These are phyloP conservation scores for Phoma herbarum DNA, from an alignment of 2,329 filamentous ascomycete genomes.

Conservation along the genomic window DNA sequence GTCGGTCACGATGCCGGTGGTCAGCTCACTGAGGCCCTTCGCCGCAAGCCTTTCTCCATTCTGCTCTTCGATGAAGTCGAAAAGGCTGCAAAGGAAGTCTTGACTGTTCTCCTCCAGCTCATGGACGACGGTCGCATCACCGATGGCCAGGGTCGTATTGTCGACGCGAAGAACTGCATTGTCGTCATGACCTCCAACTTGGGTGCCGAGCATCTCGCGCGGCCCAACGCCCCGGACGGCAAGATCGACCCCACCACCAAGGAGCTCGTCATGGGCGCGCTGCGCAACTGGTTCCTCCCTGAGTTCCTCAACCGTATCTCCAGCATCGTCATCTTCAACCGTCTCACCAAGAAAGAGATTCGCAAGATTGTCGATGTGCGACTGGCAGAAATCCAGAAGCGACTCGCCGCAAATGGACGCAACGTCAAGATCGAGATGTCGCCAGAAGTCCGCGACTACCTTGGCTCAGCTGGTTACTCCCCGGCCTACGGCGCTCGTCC, in stretches of 20 bases:
- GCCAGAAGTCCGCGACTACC: constrained; percentile 88
- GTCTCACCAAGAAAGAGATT: constrained; percentile 87
- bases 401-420: constrained; percentile 82
- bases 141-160: constrained; percentile 92
- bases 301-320: constrained; percentile 99
- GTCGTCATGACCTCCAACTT: constrained; percentile 99
- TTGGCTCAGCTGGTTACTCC: constrained; percentile 90
- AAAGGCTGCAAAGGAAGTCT: constrained; percentile 96
- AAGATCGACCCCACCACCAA: constrained; percentile 84
- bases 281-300: constrained; percentile 95
- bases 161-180: constrained; percentile 97
- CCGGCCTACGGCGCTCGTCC: constrained; percentile 94
- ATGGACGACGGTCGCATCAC: constrained; percentile 99
- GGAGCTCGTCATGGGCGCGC: constrained; percentile 88
- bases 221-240: constrained; percentile 79
- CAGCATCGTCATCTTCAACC: constrained; percentile 97
- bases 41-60: constrained; percentile 96
- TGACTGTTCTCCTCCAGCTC: constrained; percentile 97
- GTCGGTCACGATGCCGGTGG: constrained; percentile 96
- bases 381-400: constrained; percentile 87
- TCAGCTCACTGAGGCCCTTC: constrained; percentile 92
- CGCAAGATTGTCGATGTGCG: constrained; percentile 95
- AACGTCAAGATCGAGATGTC: constrained; percentile 86
- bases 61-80: constrained; percentile 97
- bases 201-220: constrained; percentile 90